Evolutionary conservation across 1,139 yeast species (phyloP).

Genomic region (Groenewaldozyma sp.): DNA sequence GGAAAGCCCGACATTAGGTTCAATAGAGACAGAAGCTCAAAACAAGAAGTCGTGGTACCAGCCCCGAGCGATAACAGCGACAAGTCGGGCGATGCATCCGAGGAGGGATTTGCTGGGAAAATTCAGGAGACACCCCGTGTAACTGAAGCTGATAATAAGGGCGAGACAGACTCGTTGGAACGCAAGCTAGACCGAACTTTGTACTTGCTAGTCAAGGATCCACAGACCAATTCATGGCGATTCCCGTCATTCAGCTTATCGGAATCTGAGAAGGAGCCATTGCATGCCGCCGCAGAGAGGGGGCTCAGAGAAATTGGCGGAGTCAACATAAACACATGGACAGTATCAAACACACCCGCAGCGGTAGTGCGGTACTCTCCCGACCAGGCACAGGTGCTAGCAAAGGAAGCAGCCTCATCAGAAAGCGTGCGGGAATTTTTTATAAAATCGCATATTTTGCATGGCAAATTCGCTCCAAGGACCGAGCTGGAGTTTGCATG

Average conservation of each 20-base stretch:
- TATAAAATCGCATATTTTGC: constrained; percentile 80
- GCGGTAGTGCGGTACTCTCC: constrained; percentile 40
- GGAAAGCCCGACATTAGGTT: constrained; percentile 84
- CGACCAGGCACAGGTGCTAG: constrained; percentile 6
- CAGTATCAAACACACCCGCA: constrained; percentile 82
- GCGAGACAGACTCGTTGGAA: constrained; percentile 61
- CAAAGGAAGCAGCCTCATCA: constrained; percentile 9
- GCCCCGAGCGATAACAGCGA: constrained; percentile 37
- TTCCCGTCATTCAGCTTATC: constrained; percentile 58
- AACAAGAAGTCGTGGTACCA: constrained; percentile 69
- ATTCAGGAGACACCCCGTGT: constrained; percentile 60
- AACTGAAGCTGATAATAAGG: constrained; percentile 64
- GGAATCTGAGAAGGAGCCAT: constrained; percentile 37
- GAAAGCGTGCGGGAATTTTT: constrained; percentile 46
- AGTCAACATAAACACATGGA: constrained; percentile 68
- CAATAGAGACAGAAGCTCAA: constrained; percentile 77
- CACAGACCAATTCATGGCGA: constrained; percentile 46
- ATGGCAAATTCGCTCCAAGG: constrained; percentile 64
- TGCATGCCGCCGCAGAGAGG: constrained; percentile 66
- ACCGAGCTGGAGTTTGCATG: constrained; percentile 47
- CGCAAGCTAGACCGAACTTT: constrained; percentile 73
- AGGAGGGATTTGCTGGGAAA: constrained; percentile 48
- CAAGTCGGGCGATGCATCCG: constrained; percentile 27
- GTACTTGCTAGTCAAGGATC: constrained; percentile 53
- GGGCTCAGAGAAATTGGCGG: constrained; percentile 73